Evolutionary conservation across 129 eudicot genomes (phyloP).

Genomic region (Flaveria brownii): DNA sequence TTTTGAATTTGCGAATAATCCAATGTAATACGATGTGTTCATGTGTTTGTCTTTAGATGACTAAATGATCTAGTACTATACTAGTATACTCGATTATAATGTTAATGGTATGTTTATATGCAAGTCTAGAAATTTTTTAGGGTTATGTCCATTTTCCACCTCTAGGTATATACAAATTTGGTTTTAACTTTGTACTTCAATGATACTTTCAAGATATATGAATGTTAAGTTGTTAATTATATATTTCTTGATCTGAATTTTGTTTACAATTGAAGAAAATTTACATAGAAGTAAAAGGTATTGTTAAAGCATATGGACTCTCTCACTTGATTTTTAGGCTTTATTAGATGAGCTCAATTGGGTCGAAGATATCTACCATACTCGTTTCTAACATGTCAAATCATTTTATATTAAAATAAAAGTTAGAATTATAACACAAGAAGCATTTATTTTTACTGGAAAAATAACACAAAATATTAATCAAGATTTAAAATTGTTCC

Average conservation of each 20-base stretch:
- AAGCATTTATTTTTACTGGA: too few species aligned
- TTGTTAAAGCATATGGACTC: too few species aligned
- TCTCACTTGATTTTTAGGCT: too few species aligned
- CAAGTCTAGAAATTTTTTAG: neutral
- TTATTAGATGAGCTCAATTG: too few species aligned
- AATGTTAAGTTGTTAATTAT: neutral
- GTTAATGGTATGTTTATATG: neutral
- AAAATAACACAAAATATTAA: too few species aligned
- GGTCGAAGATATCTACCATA: too few species aligned
- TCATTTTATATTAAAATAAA: too few species aligned
- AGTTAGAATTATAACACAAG: too few species aligned
- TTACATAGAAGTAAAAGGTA: too few species aligned
- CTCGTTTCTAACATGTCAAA: too few species aligned
- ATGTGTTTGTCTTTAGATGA: conserved; percentile 16
- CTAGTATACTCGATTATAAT: neutral
- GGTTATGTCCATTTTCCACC: neutral
- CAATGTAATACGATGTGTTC: conserved; percentile 3
- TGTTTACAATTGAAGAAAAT: neutral
- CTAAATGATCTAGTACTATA: neutral
- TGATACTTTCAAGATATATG: neutral
- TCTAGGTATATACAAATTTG: neutral
- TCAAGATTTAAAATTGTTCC: too few species aligned
- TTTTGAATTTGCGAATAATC: conserved; percentile 4
- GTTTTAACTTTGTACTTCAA: neutral
- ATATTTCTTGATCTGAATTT: neutral